These are phyloP conservation scores for Rhodomyrtus psidioides DNA, from an alignment of 441 rosid genomes.

Conservation along the genomic window DNA sequence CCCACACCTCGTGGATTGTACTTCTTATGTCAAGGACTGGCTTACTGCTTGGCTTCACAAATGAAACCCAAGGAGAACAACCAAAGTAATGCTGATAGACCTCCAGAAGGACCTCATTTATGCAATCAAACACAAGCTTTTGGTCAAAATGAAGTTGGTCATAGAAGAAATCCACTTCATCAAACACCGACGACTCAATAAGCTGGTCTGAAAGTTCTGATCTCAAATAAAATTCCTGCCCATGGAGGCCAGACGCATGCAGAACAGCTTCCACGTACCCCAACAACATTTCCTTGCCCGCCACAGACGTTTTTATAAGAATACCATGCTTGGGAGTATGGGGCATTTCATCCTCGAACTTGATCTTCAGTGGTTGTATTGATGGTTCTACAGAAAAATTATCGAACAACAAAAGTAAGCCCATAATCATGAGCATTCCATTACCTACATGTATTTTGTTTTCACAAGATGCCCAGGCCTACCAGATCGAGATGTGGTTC, in stretches of 20 bases:
- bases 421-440: neutral
- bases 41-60: slow-evolving; percentile 28
- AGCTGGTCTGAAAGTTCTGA: slow-evolving; percentile 56
- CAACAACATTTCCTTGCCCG: slow-evolving; percentile 39
- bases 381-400: slow-evolving; percentile 37
- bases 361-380: slow-evolving; percentile 55
- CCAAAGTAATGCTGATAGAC: slow-evolving; percentile 37
- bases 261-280: slow-evolving; percentile 54
- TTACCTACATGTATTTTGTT: neutral
- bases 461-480: slow-evolving; percentile 5
- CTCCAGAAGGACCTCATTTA: slow-evolving; percentile 74
- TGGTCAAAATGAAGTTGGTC: slow-evolving; percentile 45
- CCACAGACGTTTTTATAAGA: slow-evolving; percentile 26
- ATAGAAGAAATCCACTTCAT: slow-evolving; percentile 43
- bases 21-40: slow-evolving; percentile 33
- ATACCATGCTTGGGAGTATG: slow-evolving; percentile 20
- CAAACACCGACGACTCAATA: slow-evolving; percentile 56
- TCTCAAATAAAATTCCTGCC: slow-evolving; percentile 64
- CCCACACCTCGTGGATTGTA: slow-evolving; percentile 48
- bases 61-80: slow-evolving; percentile 58
- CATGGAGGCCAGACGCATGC: slow-evolving; percentile 44
- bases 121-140: slow-evolving; percentile 64
- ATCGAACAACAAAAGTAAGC: slow-evolving; percentile 19
- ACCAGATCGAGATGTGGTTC: slow-evolving; percentile 51
- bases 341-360: slow-evolving; percentile 50